Base-by-base conservation (phyloP, 768 basidiomycete species). In the Rhodotorula graminis region DNA sequence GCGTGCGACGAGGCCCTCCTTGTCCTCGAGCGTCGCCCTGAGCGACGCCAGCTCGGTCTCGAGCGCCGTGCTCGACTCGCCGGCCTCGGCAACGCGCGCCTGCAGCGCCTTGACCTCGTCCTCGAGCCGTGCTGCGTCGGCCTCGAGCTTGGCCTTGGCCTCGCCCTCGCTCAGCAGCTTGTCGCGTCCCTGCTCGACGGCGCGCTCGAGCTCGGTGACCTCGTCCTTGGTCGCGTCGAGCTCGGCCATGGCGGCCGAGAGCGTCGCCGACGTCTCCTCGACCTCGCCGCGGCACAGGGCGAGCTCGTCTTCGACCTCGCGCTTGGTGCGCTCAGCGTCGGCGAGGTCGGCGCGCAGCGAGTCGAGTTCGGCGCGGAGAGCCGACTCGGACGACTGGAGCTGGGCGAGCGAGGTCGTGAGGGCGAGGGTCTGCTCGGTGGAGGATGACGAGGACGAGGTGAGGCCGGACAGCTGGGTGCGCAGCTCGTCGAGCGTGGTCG, bases 1-100 rank as follows among this genome's bases (percentile, higher is more conserved):
- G 0, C 40, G 56, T 46, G 87, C 85, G 18, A 90, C 82, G 74
- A 89, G 87, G 58, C 84, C 46, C 33, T 67, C 69, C 46, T 72
- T 72, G 23, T 69, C 68, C 37, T 67, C 55, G 10, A 72, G 29
- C 2, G 61, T 29, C 3, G 42, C 56, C 40, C 69, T 33, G 1
- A 75, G 52, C 1, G 49, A 37, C n/a, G 57, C 37, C 23, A 75
- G 33, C 61, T 69, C 23, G 6, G 64, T 62, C 61, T 64, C 67
- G 29, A 57, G 33, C 8, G 42, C 15, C 0, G 40, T 0, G 23
- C 42, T 29, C 3, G 57, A 31, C 2, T 61, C 3, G 6, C 11
- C 33, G 44, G 62, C 40, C 1, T 47, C 29, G 2, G 67, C 74
- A 27, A 50, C 14, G 12, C 37, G 40, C 18, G 59, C 27, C 37